These are phyloP conservation scores for Tricholoma sp. DNA, from an alignment of 768 basidiomycete genomes.

Conservation along the genomic window DNA sequence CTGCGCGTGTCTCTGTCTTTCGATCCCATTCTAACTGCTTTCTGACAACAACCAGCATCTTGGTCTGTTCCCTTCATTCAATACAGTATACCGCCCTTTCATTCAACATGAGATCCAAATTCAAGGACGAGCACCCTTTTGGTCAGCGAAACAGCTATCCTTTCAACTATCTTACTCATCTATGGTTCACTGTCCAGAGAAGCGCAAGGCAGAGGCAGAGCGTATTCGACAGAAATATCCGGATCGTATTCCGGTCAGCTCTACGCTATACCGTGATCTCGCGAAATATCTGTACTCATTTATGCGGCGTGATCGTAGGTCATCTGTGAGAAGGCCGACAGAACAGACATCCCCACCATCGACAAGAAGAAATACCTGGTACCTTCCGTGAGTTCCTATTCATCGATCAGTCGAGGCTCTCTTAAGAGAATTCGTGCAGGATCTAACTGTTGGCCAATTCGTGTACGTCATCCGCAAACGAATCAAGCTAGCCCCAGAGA, in stretches of 20 bases:
- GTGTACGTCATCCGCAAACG: conserved; percentile 99
- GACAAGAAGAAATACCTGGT: conserved; percentile 99
- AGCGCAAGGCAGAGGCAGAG: conserved; percentile 99
- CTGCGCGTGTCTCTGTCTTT: conserved; percentile 38
- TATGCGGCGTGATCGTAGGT: conserved; percentile 50
- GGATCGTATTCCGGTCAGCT: conserved; percentile 92
- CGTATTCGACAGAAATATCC: conserved; percentile 98
- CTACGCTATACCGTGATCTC: conserved; percentile 5
- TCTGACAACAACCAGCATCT: conserved; percentile 21
- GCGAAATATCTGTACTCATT: neutral
- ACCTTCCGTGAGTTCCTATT: conserved; percentile 68
- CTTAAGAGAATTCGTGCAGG: conserved; percentile 40
- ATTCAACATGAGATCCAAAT: conserved; percentile 80
- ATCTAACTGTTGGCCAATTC: conserved; percentile 96
- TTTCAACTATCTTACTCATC: conserved; percentile 29
- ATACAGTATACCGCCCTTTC: conserved; percentile 2
- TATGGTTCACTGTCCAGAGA: conserved; percentile 54
- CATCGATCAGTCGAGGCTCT: conserved; percentile 5
- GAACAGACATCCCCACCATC: conserved; percentile 97
- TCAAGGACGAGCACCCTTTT: conserved; percentile 99
- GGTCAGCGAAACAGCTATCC: conserved; percentile 48
- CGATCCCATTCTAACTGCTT: conserved; percentile 15
- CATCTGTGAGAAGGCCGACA: conserved; percentile 99
- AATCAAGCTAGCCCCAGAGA: conserved; percentile 99
- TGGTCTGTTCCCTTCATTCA: neutral